phyloP scores from a whole-genome alignment of 2,329 filamentous ascomycete species.

The Hymenotorrendiella dingleyae region DNA sequence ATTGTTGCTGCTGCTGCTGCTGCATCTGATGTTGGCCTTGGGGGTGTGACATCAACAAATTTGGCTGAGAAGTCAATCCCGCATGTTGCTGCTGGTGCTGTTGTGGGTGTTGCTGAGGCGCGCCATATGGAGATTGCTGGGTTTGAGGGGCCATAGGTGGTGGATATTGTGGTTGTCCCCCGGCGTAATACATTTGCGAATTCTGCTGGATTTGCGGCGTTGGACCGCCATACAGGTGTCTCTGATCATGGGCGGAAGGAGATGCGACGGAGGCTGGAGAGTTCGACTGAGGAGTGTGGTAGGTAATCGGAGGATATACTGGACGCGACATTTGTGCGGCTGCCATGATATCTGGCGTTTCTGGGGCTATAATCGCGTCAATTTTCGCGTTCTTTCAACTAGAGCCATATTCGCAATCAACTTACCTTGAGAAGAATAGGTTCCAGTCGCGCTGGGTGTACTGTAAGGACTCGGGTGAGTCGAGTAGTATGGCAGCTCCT shows the following conservation, averaged over 20 bases:
- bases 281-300: constrained; percentile 92
- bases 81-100: constrained; percentile 40
- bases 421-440: constrained; percentile 81
- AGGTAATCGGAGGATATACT: constrained; percentile 83
- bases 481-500: constrained; percentile 74
- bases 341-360: constrained; percentile 63
- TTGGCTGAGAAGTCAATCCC: constrained; percentile 58
- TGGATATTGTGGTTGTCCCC: constrained; percentile 53
- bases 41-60: constrained; percentile 61
- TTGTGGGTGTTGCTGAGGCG: constrained; percentile 34
- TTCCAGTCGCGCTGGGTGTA: constrained; percentile 72
- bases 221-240: constrained; percentile 78
- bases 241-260: constrained; percentile 81
- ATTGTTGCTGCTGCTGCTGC: constrained; percentile 53
- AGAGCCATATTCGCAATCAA: neutral
- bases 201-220: constrained; percentile 74
- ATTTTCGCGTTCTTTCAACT: constrained; percentile 1
- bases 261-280: constrained; percentile 91
- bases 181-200: constrained; percentile 65
- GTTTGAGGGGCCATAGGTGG: constrained; percentile 60
- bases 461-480: constrained; percentile 78
- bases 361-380: constrained; percentile 33
- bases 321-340: constrained; percentile 59
- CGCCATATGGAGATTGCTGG: constrained; percentile 50
- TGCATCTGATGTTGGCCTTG: constrained; percentile 53